Conservation (phyloP, 495 filamentous ascomycete genomes). For the Penicillium goetzii region DNA sequence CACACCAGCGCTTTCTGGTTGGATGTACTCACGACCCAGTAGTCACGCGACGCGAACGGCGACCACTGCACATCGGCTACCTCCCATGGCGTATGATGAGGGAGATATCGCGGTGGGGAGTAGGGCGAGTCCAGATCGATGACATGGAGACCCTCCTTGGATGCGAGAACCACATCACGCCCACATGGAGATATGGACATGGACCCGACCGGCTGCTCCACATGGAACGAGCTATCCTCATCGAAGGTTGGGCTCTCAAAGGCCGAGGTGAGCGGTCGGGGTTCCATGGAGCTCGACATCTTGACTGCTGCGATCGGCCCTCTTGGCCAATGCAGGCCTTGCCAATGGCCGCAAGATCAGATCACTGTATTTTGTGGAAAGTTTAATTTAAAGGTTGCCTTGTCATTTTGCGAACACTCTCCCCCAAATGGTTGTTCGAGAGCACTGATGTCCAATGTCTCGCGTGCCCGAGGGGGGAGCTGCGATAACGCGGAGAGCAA, state of each 20-base stretch:
- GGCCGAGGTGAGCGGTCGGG: conserved; percentile 60
- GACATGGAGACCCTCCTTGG: conserved; percentile 82
- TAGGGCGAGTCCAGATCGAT: conserved; percentile 93
- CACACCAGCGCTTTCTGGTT: conserved; percentile 95
- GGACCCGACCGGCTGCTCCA: conserved; percentile 75
- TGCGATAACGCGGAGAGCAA: conserved; percentile 26
- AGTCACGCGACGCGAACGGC: conserved; percentile 84
- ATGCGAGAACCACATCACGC: conserved; percentile 88
- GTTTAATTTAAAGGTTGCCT: not conserved
- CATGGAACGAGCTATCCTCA: conserved; percentile 78
- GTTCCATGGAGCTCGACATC: conserved; percentile 47
- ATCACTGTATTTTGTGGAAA: conserved; percentile 1
- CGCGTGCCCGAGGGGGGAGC: conserved; percentile 17
- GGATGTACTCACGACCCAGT: conserved; percentile 91
- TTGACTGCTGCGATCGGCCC: conserved; percentile 23
- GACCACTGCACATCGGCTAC: conserved; percentile 99
- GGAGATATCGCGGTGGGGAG: conserved; percentile 82
- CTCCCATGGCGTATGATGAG: conserved; percentile 88
- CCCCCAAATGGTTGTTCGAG: not conserved
- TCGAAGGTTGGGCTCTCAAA: conserved; percentile 88
- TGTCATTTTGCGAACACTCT: conserved; percentile 1
- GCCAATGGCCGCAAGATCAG: conserved; percentile 10
- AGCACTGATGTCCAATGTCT: not conserved
- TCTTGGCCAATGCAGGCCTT: conserved; percentile 23
- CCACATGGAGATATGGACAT: conserved; percentile 92